Evolutionary conservation across 768 basidiomycete genomes (phyloP), one percentile per base, ranked within the genome.

Genomic region (Floccularia luteovirens): DNA sequence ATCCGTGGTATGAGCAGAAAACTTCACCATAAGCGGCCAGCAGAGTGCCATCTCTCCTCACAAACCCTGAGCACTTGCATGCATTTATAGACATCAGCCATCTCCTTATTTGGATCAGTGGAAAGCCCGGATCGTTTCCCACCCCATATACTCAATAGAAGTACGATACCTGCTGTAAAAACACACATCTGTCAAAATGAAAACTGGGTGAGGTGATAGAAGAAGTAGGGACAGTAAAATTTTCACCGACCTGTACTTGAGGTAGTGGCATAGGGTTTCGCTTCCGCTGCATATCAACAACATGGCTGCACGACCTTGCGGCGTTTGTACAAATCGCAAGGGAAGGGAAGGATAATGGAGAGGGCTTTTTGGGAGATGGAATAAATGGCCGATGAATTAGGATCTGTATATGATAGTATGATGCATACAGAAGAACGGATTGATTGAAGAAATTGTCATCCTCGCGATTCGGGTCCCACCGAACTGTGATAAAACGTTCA

Each of bases 321-420:
- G 91, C 81, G 43, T 90, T 74, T 8, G 85, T 75, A 56, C 82
- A 88, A 39, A 84, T 87, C 0, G 83, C 79, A 16, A 85, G 65
- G 0, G 81, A 85, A 7, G 82, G 82, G 52, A 79, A 77, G 2
- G 71, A 64, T 3, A 75, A 45, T 1, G 61, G 52, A 8, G 72
- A 67, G 0, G 69, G 69, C 43, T 67, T 71, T 31, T 64, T 60
- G 0, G 74, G 70, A 0, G 74, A 70, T 0, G 80, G 81, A 41
- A 90, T 79, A 60, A 87, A 89, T 0, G 85, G 80, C 2, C 86
- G 78, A 56, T 90, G 86, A 27, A 87, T 68, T 24, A 84, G 64
- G 45, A 90, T 87, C 55, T 83, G 78, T 11, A 77, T 61, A 41
- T 80, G 67, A 48, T 86, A 74, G 43, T 72, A 70, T 3, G 48